phyloP scores from a whole-genome alignment of 1,284 basidiomycete species.

The Agaricales sp. region DNA sequence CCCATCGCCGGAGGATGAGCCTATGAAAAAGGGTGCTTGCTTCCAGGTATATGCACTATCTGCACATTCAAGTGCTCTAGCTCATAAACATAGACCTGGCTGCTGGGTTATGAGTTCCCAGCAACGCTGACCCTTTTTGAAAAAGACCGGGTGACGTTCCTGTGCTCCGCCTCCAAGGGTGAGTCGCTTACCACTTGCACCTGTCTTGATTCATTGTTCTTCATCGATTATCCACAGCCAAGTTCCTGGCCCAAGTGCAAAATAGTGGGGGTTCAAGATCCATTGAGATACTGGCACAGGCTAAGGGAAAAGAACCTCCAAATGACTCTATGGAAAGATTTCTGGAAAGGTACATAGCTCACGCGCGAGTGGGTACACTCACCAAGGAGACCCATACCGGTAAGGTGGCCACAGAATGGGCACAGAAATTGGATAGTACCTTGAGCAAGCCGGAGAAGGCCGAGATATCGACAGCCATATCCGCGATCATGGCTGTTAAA shows the following conservation, averaged over 20 bases:
- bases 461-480: conserved; percentile 73
- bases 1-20: conserved; percentile 73
- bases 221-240: conserved; percentile 40
- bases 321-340: conserved; percentile 62
- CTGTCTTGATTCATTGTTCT: conserved; percentile 6
- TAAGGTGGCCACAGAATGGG: conserved; percentile 77
- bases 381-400: conserved; percentile 73
- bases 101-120: conserved; percentile 95
- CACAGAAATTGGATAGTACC: conserved; percentile 43
- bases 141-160: conserved; percentile 65
- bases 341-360: conserved; percentile 40
- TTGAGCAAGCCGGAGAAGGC: conserved; percentile 57
- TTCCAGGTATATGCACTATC: too few relatives aligned
- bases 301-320: conserved; percentile 64
- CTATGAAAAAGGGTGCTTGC: conserved; percentile 81
- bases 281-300: conserved; percentile 59
- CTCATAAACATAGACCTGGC: conserved; percentile 64
- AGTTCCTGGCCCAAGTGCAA: conserved; percentile 64
- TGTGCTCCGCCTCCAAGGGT: conserved; percentile 91
- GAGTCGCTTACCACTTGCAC: conserved; percentile 7
- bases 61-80: conserved; percentile 6
- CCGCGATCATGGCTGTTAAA: conserved; percentile 77
- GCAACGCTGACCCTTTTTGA: conserved; percentile 84
- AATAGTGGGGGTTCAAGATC: conserved; percentile 40
- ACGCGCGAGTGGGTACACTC: conserved; percentile 58